Evolutionary conservation across 495 filamentous ascomycete genomes (phyloP), one percentile per base, ranked within the genome.

Genomic region (Neurospora terricola): DNA sequence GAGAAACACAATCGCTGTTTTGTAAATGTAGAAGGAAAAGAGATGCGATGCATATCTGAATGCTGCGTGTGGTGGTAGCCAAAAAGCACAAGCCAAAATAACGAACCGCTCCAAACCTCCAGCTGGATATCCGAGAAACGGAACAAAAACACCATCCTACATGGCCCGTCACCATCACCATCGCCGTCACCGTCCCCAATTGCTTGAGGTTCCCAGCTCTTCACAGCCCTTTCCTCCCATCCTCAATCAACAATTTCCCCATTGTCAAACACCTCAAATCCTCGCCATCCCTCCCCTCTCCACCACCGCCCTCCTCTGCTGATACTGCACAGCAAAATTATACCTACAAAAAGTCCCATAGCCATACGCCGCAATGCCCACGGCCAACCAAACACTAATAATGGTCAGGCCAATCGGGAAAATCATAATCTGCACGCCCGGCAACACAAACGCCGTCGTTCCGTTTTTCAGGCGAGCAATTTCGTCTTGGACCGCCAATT

Each of bases 391-490:
- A 27, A 86, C 76, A 62, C 86, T 82, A 11, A 88, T 92, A 72
- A 94, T 83, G 75, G 93, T 81, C 9, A 91, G 80, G 10, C 92
- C 91, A 23, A 89, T 81, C 1, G 92, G 92, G 80, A 91, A 90
- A 70, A 91, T 89, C 69, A 89, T 80, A 68, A 93, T 87, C 34
- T 86, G 86, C 40, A 86, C 87, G 4, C 92, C 92, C 0, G 91
- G 91, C 1, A 93, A 79, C 1, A 90, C 84, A 77, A 92, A 93
- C 1, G 86, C 81, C n/a, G 81, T 80, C 0, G 76, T 83, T 72
- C 83, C 83, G 70, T 84, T 82, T 40, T 74, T 74, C 23, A 86
- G 71, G 8, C 75, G 70, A 0, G 69, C 75, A 2, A 82, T 73
- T n/a, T 82, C 74, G 7, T 75, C 75, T 30, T 83, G 73, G 39